A percentile compares a stretch with the other conserved stretches of the same genome.
Evolutionary conservation across 2,329 filamentous ascomycete genomes (phyloP).

Genomic region (Dactylella cylindrospora): DNA sequence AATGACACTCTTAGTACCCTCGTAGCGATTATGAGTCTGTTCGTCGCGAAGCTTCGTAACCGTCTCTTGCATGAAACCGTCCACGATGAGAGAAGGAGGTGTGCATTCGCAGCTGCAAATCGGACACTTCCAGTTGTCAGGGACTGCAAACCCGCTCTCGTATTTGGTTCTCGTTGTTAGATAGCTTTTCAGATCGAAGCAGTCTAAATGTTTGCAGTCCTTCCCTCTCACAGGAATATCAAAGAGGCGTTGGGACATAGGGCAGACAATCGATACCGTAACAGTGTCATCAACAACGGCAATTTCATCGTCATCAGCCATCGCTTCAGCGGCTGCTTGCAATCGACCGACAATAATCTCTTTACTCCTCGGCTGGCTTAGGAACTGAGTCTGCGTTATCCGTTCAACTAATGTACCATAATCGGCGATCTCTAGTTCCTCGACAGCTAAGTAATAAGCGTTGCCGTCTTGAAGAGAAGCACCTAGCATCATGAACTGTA

Average conservation of each 20-base stretch:
- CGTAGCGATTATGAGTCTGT: slow-evolving; percentile 52
- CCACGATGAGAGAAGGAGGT: slow-evolving; percentile 69
- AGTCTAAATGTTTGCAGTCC: slow-evolving; percentile 75
- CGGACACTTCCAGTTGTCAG: slow-evolving; percentile 81
- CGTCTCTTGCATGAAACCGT: slow-evolving; percentile 71
- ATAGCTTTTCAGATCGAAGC: slow-evolving; percentile 85
- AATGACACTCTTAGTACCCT: slow-evolving; percentile 63
- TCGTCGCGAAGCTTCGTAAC: slow-evolving; percentile 57
- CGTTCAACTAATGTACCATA: slow-evolving; percentile 51
- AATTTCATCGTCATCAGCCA: slow-evolving; percentile 64
- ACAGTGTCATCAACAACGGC: slow-evolving; percentile 53
- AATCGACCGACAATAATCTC: slow-evolving; percentile 52
- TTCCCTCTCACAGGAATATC: slow-evolving; percentile 69
- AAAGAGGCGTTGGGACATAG: slow-evolving; percentile 60
- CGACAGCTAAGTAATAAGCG: slow-evolving; percentile 28
- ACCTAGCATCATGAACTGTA: slow-evolving; percentile 60
- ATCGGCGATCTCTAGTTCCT: slow-evolving; percentile 48
- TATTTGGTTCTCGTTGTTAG: slow-evolving; percentile 64
- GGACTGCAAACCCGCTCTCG: slow-evolving; percentile 51
- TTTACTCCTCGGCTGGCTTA: not conserved
- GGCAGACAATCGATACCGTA: slow-evolving; percentile 56
- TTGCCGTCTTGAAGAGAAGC: slow-evolving; percentile 1
- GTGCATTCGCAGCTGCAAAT: slow-evolving; percentile 77
- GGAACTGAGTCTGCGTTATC: slow-evolving; percentile 16
- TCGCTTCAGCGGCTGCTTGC: slow-evolving; percentile 51